phyloP scores from a whole-genome alignment of 2,329 filamentous ascomycete species.

The Fusarium domesticum region DNA sequence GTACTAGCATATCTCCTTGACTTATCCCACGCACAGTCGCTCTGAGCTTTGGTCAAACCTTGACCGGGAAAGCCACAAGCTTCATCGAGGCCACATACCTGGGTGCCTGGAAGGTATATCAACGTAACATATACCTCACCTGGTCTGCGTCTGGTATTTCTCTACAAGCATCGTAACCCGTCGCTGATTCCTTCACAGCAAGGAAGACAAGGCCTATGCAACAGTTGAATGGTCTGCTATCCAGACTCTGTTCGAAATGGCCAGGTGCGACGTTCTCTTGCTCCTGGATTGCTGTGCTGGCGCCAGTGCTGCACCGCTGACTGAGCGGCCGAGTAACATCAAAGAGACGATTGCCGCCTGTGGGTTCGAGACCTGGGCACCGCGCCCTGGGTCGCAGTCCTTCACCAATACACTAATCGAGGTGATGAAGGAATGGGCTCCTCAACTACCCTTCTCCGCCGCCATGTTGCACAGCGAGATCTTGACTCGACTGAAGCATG shows the following conservation, averaged over 20 bases:
- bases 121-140: too few relatives aligned
- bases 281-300: constrained; percentile 28
- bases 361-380: constrained; percentile 28
- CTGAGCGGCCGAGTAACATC: constrained; percentile 26
- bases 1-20: not conserved
- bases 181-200: constrained; percentile 17
- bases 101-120: too few relatives aligned
- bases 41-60: too few relatives aligned
- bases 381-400: constrained; percentile 24
- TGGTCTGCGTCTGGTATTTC: too few relatives aligned
- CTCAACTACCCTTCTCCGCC: constrained; percentile 26
- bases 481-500: constrained; percentile 26
- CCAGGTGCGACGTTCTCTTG: constrained; percentile 26
- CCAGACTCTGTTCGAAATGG: constrained; percentile 28
- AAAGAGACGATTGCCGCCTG: constrained; percentile 30
- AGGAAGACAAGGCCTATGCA: constrained; percentile 23
- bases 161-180: not conserved
- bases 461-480: constrained; percentile 30
- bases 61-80: too few relatives aligned
- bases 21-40: too few relatives aligned
- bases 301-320: constrained; percentile 26
- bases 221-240: constrained; percentile 30
- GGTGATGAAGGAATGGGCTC: constrained; percentile 27
- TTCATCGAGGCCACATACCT: too few relatives aligned
- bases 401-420: constrained; percentile 28